Conservation (phyloP, 1,139 yeast species). For the Saccharomyces hybrid region DNA sequence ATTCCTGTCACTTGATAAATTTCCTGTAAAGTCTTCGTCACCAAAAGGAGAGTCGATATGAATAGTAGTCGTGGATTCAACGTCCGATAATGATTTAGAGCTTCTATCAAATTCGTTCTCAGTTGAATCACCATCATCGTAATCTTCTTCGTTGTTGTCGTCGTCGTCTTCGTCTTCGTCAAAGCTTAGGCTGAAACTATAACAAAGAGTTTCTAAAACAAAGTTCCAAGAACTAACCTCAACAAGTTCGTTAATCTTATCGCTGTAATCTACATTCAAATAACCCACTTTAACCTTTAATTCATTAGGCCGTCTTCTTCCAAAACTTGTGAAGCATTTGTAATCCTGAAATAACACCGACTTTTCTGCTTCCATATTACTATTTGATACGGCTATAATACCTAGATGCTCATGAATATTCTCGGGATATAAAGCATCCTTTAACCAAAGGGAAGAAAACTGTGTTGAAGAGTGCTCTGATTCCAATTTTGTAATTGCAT, state of each 20-base stretch:
- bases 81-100: slow-evolving; percentile 4
- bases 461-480: not conserved
- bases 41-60: slow-evolving; percentile 8
- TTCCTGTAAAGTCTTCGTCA: not conserved
- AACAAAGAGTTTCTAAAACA: slow-evolving; percentile 27
- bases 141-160: slow-evolving; percentile 24
- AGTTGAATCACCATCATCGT: slow-evolving; percentile 6
- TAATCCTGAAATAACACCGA: slow-evolving; percentile 23
- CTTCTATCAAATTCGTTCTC: slow-evolving; percentile 6
- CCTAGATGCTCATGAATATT: slow-evolving; percentile 12
- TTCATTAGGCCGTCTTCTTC: slow-evolving; percentile 22
- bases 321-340: slow-evolving; percentile 13
- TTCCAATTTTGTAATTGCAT: slow-evolving; percentile 1
- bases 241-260: slow-evolving; percentile 24
- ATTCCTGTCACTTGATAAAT: not conserved
- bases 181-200: slow-evolving; percentile 25
- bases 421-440: slow-evolving; percentile 9
- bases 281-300: slow-evolving; percentile 30
- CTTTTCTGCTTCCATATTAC: slow-evolving; percentile 19
- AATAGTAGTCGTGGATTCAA: slow-evolving; percentile 10
- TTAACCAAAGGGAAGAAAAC: slow-evolving; percentile 17
- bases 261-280: slow-evolving; percentile 28
- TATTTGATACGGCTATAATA: slow-evolving; percentile 25
- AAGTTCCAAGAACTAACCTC: slow-evolving; percentile 28
- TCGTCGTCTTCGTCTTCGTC: slow-evolving; percentile 25